Base-by-base conservation (phyloP, 2,329 filamentous ascomycete genomes). In the Calycina marina region DNA sequence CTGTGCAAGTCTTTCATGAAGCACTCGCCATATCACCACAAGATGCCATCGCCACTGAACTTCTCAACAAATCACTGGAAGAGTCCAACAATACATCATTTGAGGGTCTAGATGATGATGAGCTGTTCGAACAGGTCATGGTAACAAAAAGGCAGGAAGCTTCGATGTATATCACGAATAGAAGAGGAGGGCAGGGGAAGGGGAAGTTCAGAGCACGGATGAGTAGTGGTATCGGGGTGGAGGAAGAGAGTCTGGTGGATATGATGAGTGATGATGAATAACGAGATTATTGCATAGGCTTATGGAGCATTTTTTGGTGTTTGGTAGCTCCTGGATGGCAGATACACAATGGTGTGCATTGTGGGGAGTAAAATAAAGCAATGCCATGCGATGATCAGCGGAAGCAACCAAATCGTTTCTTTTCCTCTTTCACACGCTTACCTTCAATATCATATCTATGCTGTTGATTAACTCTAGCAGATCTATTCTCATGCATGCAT, bases 1-100 rank as follows among this genome's bases (percentile, higher is more conserved):
- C 88, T 1, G 76, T 90, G 4, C 66, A 77, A 6, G 74, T 83
- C 3, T 61, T 96, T 15, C 90, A 96, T 45, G 82, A 94, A 54
- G 82, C 82, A 1, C 63, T 90, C 11, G 78, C 81, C 0, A 73
- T 88, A 14, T 69, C 71, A 18, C 78, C 82, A 0, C 82, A 90
- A 55, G 82, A 90, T 48, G 73, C 79, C 4, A 77, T 86, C 42
- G 80, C 82, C 2, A 85, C 78, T 0, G 82, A 90, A 51, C 57
- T 90, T 30, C 59, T 90, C 18, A 75, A 72, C 46, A 77, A 77
- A 50, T 79, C 81, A 3, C 59, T 84, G 2, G 68, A 72, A 16
- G 72, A 78, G 53, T 68, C 73, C 24, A 63, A 67, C 3, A 36
- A 39, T 31, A 44, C 37, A 12, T 42, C 32, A 11, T 44, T 44